Evolutionary conservation across 2,329 filamentous ascomycete species (phyloP), one percentile per base, ranked within the genome.

Genomic region (Xylariales sp.): DNA sequence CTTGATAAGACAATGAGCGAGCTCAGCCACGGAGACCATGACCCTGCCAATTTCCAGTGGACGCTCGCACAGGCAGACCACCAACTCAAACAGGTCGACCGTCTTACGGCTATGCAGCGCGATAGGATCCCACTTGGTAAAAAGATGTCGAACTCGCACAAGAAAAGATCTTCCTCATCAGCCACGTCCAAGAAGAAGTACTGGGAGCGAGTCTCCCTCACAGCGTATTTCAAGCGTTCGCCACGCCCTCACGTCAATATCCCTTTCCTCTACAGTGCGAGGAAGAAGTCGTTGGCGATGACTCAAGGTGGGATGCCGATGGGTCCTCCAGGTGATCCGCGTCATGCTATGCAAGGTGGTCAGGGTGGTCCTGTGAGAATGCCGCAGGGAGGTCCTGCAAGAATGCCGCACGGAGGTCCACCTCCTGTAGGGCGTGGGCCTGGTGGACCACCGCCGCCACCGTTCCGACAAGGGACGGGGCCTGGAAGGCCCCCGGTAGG

Each of bases 1-100:
- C 50, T 76, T 7, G 66, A 73, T 40, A 46, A 38, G 9, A 61
- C 63, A 0, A 58, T 64, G 25, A 51, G 61, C 5, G 48, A 58
- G 1, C 55, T 74, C 8, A 52, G 58, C 12, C 25, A 40, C 2
- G 27, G 28, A 4, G 68, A 74, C 12, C 40, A 29, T 3, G 68
- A 74, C 27, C 40, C 31, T 3, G 21, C 25, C 2, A 61, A 63
- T 5, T 75, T 59, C 43, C 51, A 60, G 19, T 68, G 66, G 45
- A 56, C 58, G 12, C 53, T 76, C 4, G 65, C 57, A 11, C 73
- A 76, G 51, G 53, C 76, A 5, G 65, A 73, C 27, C 62, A 62
- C 19, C 58, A 64, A 41, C 49, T 63, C 4, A 61, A 53, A 39
- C 50, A 52, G 27, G 46, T 63, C 16, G 47, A 47, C 9, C 45